These are phyloP conservation scores for Apiospora malaysiana DNA, from an alignment of 2,329 filamentous ascomycete species.

Conservation along the genomic window DNA sequence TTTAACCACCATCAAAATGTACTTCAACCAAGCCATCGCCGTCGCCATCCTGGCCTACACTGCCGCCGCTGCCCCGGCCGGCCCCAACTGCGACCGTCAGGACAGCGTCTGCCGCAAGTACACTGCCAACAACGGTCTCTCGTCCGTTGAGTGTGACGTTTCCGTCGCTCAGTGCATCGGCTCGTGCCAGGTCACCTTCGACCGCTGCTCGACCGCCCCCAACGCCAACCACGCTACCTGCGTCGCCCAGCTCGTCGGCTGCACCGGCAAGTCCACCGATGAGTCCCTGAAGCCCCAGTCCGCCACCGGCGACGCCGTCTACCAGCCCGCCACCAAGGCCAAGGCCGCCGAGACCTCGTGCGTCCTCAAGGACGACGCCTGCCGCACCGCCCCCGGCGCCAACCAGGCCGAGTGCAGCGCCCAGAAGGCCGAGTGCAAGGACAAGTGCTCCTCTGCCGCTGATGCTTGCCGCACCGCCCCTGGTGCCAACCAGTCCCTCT, in stretches of 20 bases:
- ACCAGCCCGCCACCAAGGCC: background rate
- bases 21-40: constrained; percentile 17
- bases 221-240: constrained; percentile 18
- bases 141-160: background rate
- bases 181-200: background rate
- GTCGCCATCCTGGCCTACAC: constrained; percentile 18
- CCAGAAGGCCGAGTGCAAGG: constrained; percentile 18
- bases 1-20: constrained; percentile 17
- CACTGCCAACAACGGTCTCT: constrained; percentile 19
- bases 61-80: constrained; percentile 19
- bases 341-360: background rate
- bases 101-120: constrained; percentile 20
- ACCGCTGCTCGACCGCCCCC: background rate
- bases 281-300: constrained; percentile 13
- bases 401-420: background rate
- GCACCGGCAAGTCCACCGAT: constrained; percentile 2
- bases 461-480: background rate
- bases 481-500: background rate
- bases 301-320: constrained; percentile 7
- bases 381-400: constrained; percentile 17
- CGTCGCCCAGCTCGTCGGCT: constrained; percentile 1
- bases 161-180: constrained; percentile 16
- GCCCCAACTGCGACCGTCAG: constrained; percentile 8
- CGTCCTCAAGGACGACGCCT: background rate
- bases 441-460: background rate